These are phyloP conservation scores for Glycyrrhiza uralensis DNA, from an alignment of 306 rosid genomes.

Conservation along the genomic window DNA sequence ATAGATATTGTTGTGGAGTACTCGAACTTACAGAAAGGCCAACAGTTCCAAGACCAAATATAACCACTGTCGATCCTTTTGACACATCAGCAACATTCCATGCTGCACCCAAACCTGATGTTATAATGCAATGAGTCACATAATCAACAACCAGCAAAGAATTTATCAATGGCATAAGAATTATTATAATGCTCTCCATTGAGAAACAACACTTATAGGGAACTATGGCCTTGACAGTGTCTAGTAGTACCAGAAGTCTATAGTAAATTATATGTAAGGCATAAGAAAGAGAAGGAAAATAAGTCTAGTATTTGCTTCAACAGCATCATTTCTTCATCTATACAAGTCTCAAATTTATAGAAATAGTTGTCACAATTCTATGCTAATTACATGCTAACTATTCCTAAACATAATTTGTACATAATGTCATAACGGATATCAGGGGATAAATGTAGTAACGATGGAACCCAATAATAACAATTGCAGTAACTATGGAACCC, in stretches of 20 bases:
- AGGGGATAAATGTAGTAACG: no score
- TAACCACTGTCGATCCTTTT: constrained; percentile 83
- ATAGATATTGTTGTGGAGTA: constrained; percentile 6
- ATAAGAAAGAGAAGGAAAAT: neutral
- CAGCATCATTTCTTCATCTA: neutral
- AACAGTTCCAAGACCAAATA: constrained; percentile 96
- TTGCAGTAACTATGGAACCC: no score
- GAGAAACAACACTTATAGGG: neutral
- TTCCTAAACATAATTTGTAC: no score
- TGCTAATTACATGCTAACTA: no score
- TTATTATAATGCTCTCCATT: neutral
- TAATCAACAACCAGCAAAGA: neutral
- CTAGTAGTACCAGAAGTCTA: neutral
- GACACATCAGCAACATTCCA: constrained; percentile 91
- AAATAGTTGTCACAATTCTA: no score
- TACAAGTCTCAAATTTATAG: neutral
- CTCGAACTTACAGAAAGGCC: constrained; percentile 83
- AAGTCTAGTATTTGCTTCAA: neutral
- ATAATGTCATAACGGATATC: no score
- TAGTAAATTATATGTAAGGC: neutral
- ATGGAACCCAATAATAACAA: no score
- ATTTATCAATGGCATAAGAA: neutral
- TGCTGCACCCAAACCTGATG: constrained; percentile 87
- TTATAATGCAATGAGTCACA: constrained; percentile 20
- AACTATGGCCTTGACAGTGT: neutral